Evolutionary conservation across 768 basidiomycete genomes (phyloP).

Genomic region (Trametopsis cervina): DNA sequence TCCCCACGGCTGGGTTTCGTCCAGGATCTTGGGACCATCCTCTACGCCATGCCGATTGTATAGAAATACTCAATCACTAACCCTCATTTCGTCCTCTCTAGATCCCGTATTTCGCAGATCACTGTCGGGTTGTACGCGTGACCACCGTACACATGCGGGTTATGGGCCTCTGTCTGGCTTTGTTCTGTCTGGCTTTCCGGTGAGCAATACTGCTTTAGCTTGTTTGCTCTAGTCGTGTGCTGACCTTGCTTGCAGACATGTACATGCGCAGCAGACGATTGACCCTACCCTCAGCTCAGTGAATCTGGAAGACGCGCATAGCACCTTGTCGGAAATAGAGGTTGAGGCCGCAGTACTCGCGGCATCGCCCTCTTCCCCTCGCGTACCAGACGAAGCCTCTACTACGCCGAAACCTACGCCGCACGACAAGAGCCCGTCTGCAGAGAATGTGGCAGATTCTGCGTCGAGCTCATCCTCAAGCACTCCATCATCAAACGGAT

Average conservation of each 20-base stretch:
- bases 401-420: background rate
- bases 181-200: conserved; percentile 1
- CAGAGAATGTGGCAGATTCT: background rate
- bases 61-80: background rate
- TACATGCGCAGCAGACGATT: background rate
- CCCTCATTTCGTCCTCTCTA: background rate
- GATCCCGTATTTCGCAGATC: no score
- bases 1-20: background rate
- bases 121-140: no score
- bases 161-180: background rate
- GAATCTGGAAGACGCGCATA: background rate
- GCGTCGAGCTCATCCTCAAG: background rate
- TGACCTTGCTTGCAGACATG: background rate
- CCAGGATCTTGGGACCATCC: background rate
- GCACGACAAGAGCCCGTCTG: background rate
- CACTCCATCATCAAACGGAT: background rate
- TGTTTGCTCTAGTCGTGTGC: background rate
- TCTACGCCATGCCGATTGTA: background rate
- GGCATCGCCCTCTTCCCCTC: background rate
- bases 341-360: background rate
- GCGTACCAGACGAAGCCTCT: background rate
- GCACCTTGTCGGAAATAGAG: background rate
- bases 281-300: background rate
- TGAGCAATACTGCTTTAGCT: background rate
- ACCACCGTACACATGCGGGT: conserved; percentile 3